A percentile compares a stretch with the other conserved stretches of the same genome.
Conservation (phyloP, 768 basidiomycete species). For the Tricholoma saponaceum region DNA sequence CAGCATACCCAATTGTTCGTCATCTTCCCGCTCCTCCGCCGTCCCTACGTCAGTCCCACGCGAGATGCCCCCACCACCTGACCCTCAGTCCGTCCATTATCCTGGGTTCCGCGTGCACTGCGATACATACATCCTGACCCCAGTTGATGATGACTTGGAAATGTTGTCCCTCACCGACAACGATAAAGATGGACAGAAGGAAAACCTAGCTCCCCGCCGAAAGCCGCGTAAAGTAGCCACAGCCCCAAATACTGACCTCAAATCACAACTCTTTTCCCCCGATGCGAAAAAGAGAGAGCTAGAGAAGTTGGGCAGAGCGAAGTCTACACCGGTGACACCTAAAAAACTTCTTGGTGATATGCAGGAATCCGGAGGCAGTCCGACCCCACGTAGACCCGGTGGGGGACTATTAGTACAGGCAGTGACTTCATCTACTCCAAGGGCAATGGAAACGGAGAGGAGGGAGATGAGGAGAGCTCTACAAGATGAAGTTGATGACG, state of each 20-base stretch:
- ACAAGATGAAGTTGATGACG: slow-evolving; percentile 32
- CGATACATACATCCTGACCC: slow-evolving; percentile 34
- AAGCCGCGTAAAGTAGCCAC: slow-evolving; percentile 37
- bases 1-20: slow-evolving; percentile 13
- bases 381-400: slow-evolving; percentile 24
- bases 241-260: slow-evolving; percentile 17
- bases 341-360: slow-evolving; percentile 12
- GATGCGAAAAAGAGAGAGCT: slow-evolving; percentile 16
- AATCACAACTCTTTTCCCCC: slow-evolving; percentile 17
- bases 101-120: slow-evolving; percentile 61
- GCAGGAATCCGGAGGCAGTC: slow-evolving; percentile 10
- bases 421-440: slow-evolving; percentile 15
- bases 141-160: slow-evolving; percentile 1
- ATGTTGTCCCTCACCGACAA: slow-evolving; percentile 10
- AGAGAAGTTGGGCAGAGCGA: slow-evolving; percentile 18
- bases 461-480: slow-evolving; percentile 26
- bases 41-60: slow-evolving; percentile 27
- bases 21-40: slow-evolving; percentile 9
- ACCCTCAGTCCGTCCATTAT: slow-evolving; percentile 59
- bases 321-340: slow-evolving; percentile 22
- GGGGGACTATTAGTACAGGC: slow-evolving; percentile 14
- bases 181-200: slow-evolving; percentile 45
- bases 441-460: slow-evolving; percentile 17
- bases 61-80: slow-evolving; percentile 36
- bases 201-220: slow-evolving; percentile 51